Evolutionary conservation across 176 grass and related monocot genomes (phyloP).

Genomic region (Cenchrus purpureus): DNA sequence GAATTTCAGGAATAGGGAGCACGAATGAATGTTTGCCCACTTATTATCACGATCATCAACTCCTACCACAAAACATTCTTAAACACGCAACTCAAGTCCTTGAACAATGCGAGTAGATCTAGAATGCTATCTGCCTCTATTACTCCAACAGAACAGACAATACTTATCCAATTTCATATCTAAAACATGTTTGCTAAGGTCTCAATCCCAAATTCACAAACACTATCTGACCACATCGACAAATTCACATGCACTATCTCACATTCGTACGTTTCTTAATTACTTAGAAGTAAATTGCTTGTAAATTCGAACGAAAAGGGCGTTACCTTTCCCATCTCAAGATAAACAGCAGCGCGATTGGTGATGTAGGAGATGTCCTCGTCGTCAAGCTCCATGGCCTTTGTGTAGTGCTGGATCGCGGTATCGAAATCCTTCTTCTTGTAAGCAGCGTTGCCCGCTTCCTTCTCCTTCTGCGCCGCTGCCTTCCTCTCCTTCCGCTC

Average conservation of each 20-base stretch:
- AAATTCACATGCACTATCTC: neutral
- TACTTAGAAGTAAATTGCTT: neutral
- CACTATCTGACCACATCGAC: neutral
- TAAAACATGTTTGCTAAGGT: neutral
- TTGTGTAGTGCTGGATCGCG: constrained; percentile 84
- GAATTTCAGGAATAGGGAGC: neutral
- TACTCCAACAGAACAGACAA: neutral
- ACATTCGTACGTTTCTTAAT: neutral
- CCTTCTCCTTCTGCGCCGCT: constrained; percentile 77
- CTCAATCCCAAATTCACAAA: too few species aligned
- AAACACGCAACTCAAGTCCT: neutral
- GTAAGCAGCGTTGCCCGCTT: constrained; percentile 83
- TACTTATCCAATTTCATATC: neutral
- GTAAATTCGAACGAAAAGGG: neutral
- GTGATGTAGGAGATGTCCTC: constrained; percentile 91
- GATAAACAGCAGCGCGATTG: constrained; percentile 88
- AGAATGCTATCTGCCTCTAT: neutral
- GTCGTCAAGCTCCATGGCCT: constrained; percentile 80
- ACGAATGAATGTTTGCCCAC: neutral
- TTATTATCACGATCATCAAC: constrained; percentile 9
- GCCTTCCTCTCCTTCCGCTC: constrained; percentile 65
- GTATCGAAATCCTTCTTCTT: constrained; percentile 95
- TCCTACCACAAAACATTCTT: neutral
- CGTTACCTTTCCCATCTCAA: constrained; percentile 92
- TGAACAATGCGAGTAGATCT: neutral